phyloP scores from a whole-genome alignment of 2,329 filamentous ascomycete species.

The Botryotinia globosa region DNA sequence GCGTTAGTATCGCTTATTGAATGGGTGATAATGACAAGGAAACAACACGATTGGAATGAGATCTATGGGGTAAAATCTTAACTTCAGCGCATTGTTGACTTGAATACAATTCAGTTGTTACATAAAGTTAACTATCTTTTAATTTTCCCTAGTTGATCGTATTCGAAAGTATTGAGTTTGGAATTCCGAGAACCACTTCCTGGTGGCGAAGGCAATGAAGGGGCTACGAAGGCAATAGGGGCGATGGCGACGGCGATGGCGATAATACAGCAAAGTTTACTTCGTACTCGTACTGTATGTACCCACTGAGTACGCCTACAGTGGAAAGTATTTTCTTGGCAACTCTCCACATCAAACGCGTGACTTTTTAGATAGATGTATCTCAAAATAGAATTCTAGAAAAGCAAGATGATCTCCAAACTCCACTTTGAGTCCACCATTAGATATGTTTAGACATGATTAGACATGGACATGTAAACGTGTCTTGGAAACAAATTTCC shows the following conservation, averaged over 20 bases:
- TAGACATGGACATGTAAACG: background rate
- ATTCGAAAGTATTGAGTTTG: background rate
- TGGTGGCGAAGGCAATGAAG: background rate
- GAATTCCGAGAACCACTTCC: background rate
- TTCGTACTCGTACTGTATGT: conserved; percentile 1
- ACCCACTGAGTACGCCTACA: background rate
- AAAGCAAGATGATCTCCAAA: conserved; percentile 4
- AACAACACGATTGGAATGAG: background rate
- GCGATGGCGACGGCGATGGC: background rate
- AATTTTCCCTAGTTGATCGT: background rate
- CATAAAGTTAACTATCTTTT: background rate
- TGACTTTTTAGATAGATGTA: background rate
- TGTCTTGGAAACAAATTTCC: background rate
- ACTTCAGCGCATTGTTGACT: background rate
- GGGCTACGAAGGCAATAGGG: background rate
- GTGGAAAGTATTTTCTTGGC: background rate
- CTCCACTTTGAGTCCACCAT: background rate
- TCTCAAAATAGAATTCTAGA: conserved; percentile 5
- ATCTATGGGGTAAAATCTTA: conserved; percentile 8
- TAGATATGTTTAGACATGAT: background rate
- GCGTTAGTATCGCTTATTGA: conserved; percentile 4
- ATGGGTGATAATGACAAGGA: background rate
- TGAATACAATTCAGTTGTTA: background rate
- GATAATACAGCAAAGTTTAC: background rate
- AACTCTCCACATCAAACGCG: background rate